Evolutionary conservation across 2,329 filamentous ascomycete species (phyloP).

Genomic region (Xylariaceae sp.): DNA sequence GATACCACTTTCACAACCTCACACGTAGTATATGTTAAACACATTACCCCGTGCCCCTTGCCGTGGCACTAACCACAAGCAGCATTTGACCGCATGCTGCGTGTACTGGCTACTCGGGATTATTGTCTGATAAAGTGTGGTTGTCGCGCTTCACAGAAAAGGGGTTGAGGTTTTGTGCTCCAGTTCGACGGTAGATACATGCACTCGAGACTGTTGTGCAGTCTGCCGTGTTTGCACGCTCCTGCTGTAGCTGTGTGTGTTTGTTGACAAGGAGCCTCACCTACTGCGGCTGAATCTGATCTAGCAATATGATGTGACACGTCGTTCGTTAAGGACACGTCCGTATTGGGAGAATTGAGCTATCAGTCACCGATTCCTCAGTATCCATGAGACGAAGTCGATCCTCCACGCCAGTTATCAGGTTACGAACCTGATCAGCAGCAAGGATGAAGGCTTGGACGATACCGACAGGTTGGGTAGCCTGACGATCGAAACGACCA

Average conservation of each 20-base stretch:
- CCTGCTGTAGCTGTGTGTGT: neutral
- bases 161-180: neutral
- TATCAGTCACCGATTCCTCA: neutral
- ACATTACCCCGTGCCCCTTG: too few relatives aligned
- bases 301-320: neutral
- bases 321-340: neutral
- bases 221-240: constrained; percentile 10
- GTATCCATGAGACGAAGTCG: neutral
- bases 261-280: neutral
- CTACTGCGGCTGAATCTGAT: neutral
- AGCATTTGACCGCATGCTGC: too few relatives aligned
- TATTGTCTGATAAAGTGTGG: neutral
- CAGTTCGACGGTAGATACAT: constrained; percentile 5
- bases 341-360: neutral
- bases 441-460: neutral
- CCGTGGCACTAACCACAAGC: too few relatives aligned
- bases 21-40: too few relatives aligned
- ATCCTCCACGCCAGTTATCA: neutral
- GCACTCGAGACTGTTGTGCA: constrained; percentile 4
- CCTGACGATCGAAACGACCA: neutral
- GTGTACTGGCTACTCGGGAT: too few relatives aligned
- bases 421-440: neutral
- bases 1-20: too few relatives aligned
- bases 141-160: neutral
- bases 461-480: neutral